phyloP scores from a whole-genome alignment of 352 stramenopile species.

The Globisporangium parvum region DNA sequence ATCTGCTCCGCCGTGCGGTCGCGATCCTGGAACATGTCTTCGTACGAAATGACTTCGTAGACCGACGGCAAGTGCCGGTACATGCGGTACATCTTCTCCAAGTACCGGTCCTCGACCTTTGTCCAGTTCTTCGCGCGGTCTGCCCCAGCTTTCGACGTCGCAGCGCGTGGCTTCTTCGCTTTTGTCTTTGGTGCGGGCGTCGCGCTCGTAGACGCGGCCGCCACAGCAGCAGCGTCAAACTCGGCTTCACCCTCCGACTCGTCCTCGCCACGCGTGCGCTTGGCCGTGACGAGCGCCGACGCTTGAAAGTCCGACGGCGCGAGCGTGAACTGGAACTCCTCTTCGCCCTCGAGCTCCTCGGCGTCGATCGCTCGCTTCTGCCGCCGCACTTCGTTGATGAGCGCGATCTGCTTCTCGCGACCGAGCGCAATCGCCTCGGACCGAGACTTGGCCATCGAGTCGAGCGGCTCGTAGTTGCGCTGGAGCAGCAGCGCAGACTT shows the following conservation, averaged over 20 bases:
- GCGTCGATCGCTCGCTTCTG: constrained; percentile 68
- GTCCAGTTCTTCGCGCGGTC: constrained; percentile 79
- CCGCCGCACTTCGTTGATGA: constrained; percentile 56
- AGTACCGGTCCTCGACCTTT: constrained; percentile 74
- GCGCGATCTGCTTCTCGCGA: constrained; percentile 43
- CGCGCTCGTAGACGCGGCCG: neutral
- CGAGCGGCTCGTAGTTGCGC: constrained; percentile 64
- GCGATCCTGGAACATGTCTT: constrained; percentile 88
- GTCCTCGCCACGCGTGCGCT: constrained; percentile 1
- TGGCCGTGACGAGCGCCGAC: constrained; percentile 29
- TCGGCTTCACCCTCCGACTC: constrained; percentile 20
- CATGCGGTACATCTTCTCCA: constrained; percentile 73
- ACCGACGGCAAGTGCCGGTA: constrained; percentile 78
- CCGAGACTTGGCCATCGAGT: constrained; percentile 55
- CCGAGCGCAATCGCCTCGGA: constrained; percentile 58
- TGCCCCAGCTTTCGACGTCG: constrained; percentile 13
- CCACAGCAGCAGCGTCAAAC: constrained; percentile 7
- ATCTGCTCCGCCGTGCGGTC: constrained; percentile 82
- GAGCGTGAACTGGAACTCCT: constrained; percentile 75
- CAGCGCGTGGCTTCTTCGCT: constrained; percentile 8
- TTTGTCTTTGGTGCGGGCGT: neutral
- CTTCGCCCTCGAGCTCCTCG: constrained; percentile 74
- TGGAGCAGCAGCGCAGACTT: constrained; percentile 72
- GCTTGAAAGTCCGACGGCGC: constrained; percentile 51
- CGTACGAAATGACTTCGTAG: constrained; percentile 85